Base-by-base conservation (phyloP, 768 basidiomycete species). In the Floccularia luteovirens region DNA sequence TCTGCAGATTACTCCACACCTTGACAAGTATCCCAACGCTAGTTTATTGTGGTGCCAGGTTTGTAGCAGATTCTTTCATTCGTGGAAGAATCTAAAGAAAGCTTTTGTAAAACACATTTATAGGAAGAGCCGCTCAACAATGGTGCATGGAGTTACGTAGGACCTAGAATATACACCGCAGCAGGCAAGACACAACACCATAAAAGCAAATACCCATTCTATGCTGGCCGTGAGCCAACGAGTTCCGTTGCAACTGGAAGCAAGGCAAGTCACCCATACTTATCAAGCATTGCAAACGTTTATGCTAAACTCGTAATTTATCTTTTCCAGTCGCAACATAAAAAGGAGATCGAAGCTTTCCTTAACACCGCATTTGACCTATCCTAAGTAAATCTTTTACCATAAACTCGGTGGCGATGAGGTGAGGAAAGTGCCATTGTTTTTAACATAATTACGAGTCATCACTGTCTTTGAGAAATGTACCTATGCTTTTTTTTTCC, bases 21-120 rank as follows among this genome's bases (percentile, higher is more conserved):
- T 99, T 24, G 96, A 99, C 69, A 79, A 81, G 62, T 98, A 96
- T 69, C 90, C 94, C 52, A 94, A 98, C 58, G 91, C 94, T 24
- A 85, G 86, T 48, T 59, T 94, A 27, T 69, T 91, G 33, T 97
- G 94, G 93, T 90, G 86, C 54, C 92, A 96, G 27, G 27, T 28
- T 14, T 8, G 27, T 28, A 14, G 27, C 14, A 8, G 27, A 28
- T 28, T 28, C 14, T 8, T 28, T 14, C n/a, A n/a, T 28, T 14
- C 8, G 27, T 28, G 27, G 27, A 8, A 8, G 27, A 28, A 8
- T 28, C 14, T 8, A 8, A 8, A 8, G 27, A 14, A 8, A 28
- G 10, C 27, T 28, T 14, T 8, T 14, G 10, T 8, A 28, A 14
- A 28, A 8, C 27, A 28, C 27, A 8, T 28, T 28, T 28, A 28